Conservation (phyloP, 495 filamentous ascomycete genomes). For the Cercophora samala region DNA sequence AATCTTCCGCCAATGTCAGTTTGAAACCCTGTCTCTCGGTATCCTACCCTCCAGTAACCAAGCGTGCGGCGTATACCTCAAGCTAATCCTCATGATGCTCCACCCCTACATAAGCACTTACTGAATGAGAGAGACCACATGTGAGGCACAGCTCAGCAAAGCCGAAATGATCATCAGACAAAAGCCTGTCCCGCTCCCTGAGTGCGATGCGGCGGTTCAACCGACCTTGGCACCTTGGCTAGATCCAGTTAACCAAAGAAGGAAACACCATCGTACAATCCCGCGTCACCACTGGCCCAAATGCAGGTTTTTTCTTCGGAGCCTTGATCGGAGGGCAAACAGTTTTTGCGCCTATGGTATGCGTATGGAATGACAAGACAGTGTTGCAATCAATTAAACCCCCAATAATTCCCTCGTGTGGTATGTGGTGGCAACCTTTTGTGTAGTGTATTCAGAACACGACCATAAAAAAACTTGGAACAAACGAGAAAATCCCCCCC, state of each 20-base stretch:
- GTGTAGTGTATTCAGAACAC: not conserved
- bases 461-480: not conserved
- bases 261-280: not conserved
- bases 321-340: not conserved
- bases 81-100: not conserved
- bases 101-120: not conserved
- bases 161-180: not conserved
- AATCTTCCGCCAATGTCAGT: too few relatives aligned
- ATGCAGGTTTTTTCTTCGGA: not conserved
- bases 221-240: too few relatives aligned
- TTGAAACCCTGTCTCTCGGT: too few relatives aligned
- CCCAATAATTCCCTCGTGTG: not conserved
- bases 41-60: not conserved
- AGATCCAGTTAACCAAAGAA: not conserved
- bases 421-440: not conserved
- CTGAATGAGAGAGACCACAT: too few relatives aligned
- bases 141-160: not conserved
- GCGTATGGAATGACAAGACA: not conserved
- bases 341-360: too few relatives aligned
- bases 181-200: not conserved
- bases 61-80: not conserved
- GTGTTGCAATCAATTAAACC: not conserved
- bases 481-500: not conserved
- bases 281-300: not conserved
- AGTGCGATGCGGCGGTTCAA: not conserved